Conservation (phyloP, 176 grass and related monocot genomes). For the Zoysia pacifica region DNA sequence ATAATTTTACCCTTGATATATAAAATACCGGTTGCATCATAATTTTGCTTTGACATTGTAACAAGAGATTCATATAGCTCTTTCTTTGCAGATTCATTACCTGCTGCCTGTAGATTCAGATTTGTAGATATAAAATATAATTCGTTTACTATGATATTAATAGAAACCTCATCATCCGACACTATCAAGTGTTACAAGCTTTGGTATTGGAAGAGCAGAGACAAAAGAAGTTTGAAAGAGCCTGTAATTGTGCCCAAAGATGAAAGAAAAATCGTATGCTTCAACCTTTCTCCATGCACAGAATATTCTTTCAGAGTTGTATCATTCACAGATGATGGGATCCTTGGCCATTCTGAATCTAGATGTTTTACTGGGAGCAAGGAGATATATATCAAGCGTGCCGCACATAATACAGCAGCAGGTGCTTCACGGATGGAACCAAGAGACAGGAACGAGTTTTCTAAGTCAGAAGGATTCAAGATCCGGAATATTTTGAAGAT, state of each 20-base stretch:
- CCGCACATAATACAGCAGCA: slow-evolving; percentile 34
- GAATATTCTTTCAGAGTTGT: slow-evolving; percentile 90
- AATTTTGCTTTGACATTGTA: background rate
- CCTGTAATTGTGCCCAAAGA: slow-evolving; percentile 70
- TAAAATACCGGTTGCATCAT: slow-evolving; percentile 10
- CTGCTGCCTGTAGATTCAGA: slow-evolving; percentile 81
- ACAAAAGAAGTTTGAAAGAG: slow-evolving; percentile 51
- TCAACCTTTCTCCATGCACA: slow-evolving; percentile 83
- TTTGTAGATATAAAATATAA: slow-evolving; percentile 77
- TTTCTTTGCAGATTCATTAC: slow-evolving; percentile 85
- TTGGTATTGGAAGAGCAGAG: slow-evolving; percentile 87
- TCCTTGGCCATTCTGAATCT: slow-evolving; percentile 93
- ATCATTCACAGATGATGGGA: slow-evolving; percentile 80
- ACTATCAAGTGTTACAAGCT: slow-evolving; percentile 81
- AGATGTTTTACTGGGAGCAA: slow-evolving; percentile 84
- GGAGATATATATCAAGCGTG: slow-evolving; percentile 57
- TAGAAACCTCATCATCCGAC: slow-evolving; percentile 58
- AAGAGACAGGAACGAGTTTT: slow-evolving; percentile 52
- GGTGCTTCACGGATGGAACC: slow-evolving; percentile 39
- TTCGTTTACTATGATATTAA: slow-evolving; percentile 72
- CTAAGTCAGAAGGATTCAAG: slow-evolving; percentile 73
- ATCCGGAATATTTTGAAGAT: slow-evolving; percentile 75
- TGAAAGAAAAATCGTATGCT: slow-evolving; percentile 79
- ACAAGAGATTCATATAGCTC: slow-evolving; percentile 24
- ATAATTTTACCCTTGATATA: slow-evolving; percentile 10